Base-by-base conservation (phyloP, 352 stramenopile genomes). In the Aphanomyces stellatus region DNA sequence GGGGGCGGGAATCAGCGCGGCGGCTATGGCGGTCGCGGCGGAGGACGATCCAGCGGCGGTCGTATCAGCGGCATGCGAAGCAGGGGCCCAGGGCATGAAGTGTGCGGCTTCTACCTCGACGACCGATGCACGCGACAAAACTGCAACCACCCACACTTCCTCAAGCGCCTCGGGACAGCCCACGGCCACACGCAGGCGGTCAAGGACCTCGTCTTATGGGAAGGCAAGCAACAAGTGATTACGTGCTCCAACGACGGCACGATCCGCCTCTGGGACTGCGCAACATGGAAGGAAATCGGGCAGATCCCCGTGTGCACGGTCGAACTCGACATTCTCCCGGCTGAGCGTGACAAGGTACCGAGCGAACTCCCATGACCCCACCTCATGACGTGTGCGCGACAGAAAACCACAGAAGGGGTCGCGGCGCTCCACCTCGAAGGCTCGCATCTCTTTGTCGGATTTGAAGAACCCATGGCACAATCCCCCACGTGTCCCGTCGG, bases 241-340 rank as follows among this genome's bases (percentile, higher is more conserved):
- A 93, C 85, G 60, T 84, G 78, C 62, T 72, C 75, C 11, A 77
- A 70, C 30, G 85, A 93, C 72, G 73, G 76, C 41, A 87, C 75
- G 30, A 80, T 93, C 62, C 91, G 91, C 73, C 79, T 91, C 49
- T 93, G 85, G 85, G 83, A 91, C 71, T 91, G 83, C 64, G 81
- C 72, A 22, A 85, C 81, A 6, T 91, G 83, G 85, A 80, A 86
- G 55, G 85, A 93, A 70, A 51, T 88, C 60, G 88, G 81, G n/a
- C 88, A 80, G 19, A 81, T 93, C n/a, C 60, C 60, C 4, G 37
- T 57, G 24, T 67, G 60, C 49, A 67, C 57, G 8, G 48, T 49
- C 11, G 60, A 67, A 34, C 15, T 67, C n/a, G 60, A 67, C 49
- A 60, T 34, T 31, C 34, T 56, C 5, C 60, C 60, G 22, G 42